A percentile compares a stretch with the other conserved stretches of the same genome.
Conservation (phyloP, 2,329 filamentous ascomycete species). For the Exserohilum turcica region DNA sequence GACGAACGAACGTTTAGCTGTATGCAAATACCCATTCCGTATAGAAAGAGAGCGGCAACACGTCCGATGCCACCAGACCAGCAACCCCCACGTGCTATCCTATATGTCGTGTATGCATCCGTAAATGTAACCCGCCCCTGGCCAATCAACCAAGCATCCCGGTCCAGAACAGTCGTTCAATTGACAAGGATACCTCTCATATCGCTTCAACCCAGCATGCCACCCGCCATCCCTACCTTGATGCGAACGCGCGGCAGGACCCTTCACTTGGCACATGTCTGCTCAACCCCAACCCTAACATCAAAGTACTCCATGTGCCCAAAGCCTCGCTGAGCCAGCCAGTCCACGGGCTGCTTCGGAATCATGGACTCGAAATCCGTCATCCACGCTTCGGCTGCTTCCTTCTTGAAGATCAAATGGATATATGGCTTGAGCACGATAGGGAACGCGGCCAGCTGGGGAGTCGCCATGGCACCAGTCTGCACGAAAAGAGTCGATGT, state of each 20-base stretch:
- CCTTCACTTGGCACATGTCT: not conserved
- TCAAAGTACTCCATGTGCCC: constrained; percentile 35
- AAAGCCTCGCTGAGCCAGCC: constrained; percentile 32
- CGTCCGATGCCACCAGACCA: not conserved
- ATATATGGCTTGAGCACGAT: constrained; percentile 23
- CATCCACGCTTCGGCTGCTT: constrained; percentile 34
- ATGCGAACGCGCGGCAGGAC: not conserved
- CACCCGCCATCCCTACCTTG: not conserved
- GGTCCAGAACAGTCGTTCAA: not conserved
- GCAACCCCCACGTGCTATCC: constrained; percentile 2
- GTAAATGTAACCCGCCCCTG: not conserved
- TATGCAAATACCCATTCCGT: not conserved
- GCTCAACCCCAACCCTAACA: constrained; percentile 31
- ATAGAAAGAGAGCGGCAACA: not conserved
- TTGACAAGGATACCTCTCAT: not conserved
- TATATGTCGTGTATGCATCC: not conserved
- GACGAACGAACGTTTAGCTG: not conserved
- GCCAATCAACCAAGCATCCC: not conserved
- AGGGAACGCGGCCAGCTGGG: not conserved
- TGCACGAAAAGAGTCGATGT: not conserved
- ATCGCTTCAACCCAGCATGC: not conserved
- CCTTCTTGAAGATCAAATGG: constrained; percentile 32
- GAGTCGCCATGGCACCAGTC: not conserved
- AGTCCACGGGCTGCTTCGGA: constrained; percentile 13
- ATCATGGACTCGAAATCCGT: constrained; percentile 9